Evolutionary conservation across 2,329 filamentous ascomycete species (phyloP), one percentile per base, ranked within the genome.

Genomic region (Phialophora verrucosa): DNA sequence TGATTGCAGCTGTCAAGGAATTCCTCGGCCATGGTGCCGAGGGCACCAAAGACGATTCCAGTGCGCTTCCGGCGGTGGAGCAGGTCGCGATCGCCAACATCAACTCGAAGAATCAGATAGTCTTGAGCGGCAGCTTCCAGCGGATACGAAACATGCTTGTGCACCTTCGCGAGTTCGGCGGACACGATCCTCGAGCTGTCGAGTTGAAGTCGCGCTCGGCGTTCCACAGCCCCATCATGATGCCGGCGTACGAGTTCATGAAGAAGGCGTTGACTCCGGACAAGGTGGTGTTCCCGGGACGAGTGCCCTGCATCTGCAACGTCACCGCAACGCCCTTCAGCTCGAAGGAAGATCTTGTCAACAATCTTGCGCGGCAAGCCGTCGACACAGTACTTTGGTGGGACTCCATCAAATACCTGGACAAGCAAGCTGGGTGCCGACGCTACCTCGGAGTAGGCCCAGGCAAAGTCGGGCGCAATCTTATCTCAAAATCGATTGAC

Each of bases 331-430:
- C 88, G 62, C 93, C 93, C 0, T 96, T 97, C 72, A 77, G 82
- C 69, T 91, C 86, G 70, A 88, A 87, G 72, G 87, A 87, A 49
- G 87, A 96, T 69, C 81, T 97, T 35, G 91, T 91, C 75, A 89
- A 96, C 69, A 79, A 96, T 54, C 81, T 97, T 58, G 89, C 93
- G 1, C 82, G 91, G 57, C 90, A 93, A 74, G 93, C 91, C 68
- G 88, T 95, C n/a, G 92, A 97, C 80, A 97, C 93, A 32, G 92
- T 98, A 50, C 85, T 87, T 66, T 98, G 94, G 94, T 97, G 93
- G 89, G 92, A 96, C 72, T 95, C 91, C 73, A 93, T 98, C 73
- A 88, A 88, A 71, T 97, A 96, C 75, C 81, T 97, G 58, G 92
- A 97, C 76, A 89, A 95, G 76, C 88, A 95, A 73, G 86, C 90